Base-by-base conservation (phyloP, 345 rosid species). In the Dovyalis caffra region DNA sequence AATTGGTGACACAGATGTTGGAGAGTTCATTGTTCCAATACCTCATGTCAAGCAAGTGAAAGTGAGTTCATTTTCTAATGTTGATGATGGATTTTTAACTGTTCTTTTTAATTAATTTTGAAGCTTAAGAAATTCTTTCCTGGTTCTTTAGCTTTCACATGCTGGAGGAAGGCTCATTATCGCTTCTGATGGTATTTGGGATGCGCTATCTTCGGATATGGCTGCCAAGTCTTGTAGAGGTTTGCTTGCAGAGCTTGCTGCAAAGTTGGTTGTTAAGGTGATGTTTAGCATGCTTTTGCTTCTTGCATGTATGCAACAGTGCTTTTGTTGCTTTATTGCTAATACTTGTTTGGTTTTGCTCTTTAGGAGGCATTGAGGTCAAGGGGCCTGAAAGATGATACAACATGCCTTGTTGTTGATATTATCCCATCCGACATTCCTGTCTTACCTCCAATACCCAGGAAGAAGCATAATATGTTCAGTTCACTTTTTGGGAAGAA, bases 101-200 rank as follows among this genome's bases (percentile, higher is more conserved):
- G 12, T 4, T 31, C 21, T 40, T 62, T 68, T 64, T 71, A 53
- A 56, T 8, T 67, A 34, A 58, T 25, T 69, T 67, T 73, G 25
- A 72, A 75, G 63, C 47, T 80, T 57, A 71, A 33, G 26, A 64
- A 69, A 1, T 43, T 65, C 20, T 53, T 72, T 64, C 69, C 51
- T 72, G 66, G 74, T 73, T 80, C 18, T 67, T 69, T 81, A 96
- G 99, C 87, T 96, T 74, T 90, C 99, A 77, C 84, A 82, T 80
- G 94, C 97, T 77, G 98, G 99, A 43, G 99, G 99, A 74, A 87
- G 98, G 74, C 97, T 96, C 70, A 85, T 96, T 69, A 96, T 96
- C 68, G 99, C 99, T 68, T 96, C 99, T 65, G 99, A 96, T 85
- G 99, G 99, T 78, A 93, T 96, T 68, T 96, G 98, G 99, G 99